Conservation (phyloP, 2,329 filamentous ascomycete species). For the Claviceps paspali region DNA sequence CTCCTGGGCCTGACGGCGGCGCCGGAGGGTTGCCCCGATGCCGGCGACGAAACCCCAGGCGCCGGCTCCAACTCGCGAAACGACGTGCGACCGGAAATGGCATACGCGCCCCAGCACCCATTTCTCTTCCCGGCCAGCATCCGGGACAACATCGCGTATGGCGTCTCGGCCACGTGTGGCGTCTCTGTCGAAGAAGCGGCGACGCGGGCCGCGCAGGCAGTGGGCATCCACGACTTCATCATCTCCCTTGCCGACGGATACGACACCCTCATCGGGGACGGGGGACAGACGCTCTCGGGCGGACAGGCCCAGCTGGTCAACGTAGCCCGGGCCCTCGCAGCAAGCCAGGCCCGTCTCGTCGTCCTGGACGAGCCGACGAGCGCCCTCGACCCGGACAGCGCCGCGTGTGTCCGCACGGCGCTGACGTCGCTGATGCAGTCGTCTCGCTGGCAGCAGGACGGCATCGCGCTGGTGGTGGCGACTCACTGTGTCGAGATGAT, state of each 20-base stretch:
- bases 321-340: conserved; percentile 64
- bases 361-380: conserved; percentile 81
- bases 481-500: conserved; percentile 83
- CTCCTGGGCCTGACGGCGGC: conserved; percentile 54
- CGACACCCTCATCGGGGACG: conserved; percentile 60
- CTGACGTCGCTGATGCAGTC: conserved; percentile 36
- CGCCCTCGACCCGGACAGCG: conserved; percentile 57
- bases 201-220: conserved; percentile 35
- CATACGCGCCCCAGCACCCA: conserved; percentile 55
- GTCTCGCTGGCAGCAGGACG: conserved; percentile 9
- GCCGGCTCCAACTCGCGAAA: too few species aligned
- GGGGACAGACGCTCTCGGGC: conserved; percentile 57
- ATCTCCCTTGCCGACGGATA: conserved; percentile 43
- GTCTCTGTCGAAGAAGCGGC: conserved; percentile 31
- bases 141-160: conserved; percentile 70
- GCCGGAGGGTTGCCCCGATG: conserved; percentile 12
- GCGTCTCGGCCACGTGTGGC: conserved; percentile 40
- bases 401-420: conserved; percentile 47
- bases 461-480: conserved; percentile 60
- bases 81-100: conserved; percentile 45
- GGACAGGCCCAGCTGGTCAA: conserved; percentile 72
- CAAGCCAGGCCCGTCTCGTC: conserved; percentile 54
- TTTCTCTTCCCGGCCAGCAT: conserved; percentile 67
- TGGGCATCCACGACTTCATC: conserved; percentile 66
- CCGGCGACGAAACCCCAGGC: background rate